Base-by-base conservation (phyloP, 371 early-diverging fungal species). In the Sporodiniella umbellata region DNA sequence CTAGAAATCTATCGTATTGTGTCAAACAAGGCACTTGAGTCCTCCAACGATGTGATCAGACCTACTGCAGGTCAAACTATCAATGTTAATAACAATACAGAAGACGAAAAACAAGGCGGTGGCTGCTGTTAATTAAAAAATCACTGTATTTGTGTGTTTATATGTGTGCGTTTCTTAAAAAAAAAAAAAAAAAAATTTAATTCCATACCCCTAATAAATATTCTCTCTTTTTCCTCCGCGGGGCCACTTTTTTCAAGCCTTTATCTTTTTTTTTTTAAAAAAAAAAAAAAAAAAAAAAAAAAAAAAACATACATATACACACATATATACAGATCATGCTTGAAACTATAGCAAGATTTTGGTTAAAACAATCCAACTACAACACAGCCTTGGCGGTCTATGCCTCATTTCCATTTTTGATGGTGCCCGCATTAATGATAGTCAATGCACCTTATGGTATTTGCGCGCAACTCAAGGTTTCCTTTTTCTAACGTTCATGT, bases 1-100 rank as follows among this genome's bases (percentile, higher is more conserved):
- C n/a, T 75, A 90, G 96, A 93, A 83, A 94, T 93, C 54, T 94
- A 93, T 70, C 88, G 88, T 43, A 90, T 91, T 58, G 93, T 92
- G 14, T 93, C 96, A 51, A 92, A 89, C 85, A 94, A 94, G 72
- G 92, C 94, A 17, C 73, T 95, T 33, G 94, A 88, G 67, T 77
- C 72, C 22, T 81, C 78, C 33, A 80, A 79, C 61, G 86, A 89
- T 64, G 79, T 74, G 15, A 82, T 83, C 52, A 81, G 81, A 51
- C 88, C 89, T 15, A 86, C 88, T 35, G 79, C 84, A 52, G 90
- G 91, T 24, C 84, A 87, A 57, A 84, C 88, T 30, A 88, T 89
- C 62, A 74, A 80, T 48, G 89, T 92, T 17, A 74, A 75, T 25
- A 85, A 89, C 8, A 67, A 80, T 25, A 70, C 82, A 35, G 85